Percentiles rank a stretch among this genome's conserved stretches.
phyloP scores from a whole-genome alignment of 1,139 yeast genomes.

The Lodderomyces beijingensis region DNA sequence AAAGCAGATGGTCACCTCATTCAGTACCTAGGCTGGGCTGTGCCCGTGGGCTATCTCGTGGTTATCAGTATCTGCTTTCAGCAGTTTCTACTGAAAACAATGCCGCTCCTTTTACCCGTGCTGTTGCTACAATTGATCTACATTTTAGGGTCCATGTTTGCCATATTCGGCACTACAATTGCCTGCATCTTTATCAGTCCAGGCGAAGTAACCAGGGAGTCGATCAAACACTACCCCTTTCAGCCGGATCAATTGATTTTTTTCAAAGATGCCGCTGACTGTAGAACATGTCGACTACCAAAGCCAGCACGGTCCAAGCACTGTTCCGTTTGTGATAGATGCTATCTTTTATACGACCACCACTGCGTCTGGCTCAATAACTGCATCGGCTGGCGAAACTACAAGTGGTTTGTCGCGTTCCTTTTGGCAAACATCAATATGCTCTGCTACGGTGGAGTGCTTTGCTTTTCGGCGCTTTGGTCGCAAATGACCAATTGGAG shows the following conservation, averaged over 20 bases:
- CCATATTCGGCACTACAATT: conserved; percentile 29
- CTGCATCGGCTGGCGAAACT: conserved; percentile 79
- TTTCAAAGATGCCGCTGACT: conserved; percentile 35
- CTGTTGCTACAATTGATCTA: conserved; percentile 14
- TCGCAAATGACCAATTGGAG: conserved; percentile 3
- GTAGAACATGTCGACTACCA: conserved; percentile 57
- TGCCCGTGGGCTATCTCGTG: conserved; percentile 47
- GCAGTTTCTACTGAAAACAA: conserved; percentile 42
- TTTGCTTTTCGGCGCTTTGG: conserved; percentile 32
- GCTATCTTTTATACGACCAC: conserved; percentile 75
- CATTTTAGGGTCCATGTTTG: conserved; percentile 15
- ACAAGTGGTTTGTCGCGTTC: conserved; percentile 64
- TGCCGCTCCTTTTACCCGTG: conserved; percentile 20
- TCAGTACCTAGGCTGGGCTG: conserved; percentile 30
- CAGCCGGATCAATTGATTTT: conserved; percentile 53
- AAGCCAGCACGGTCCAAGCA: conserved; percentile 92
- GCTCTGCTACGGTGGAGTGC: conserved; percentile 55
- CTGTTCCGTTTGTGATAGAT: conserved; percentile 67
- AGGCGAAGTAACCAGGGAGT: conserved; percentile 33
- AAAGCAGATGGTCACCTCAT: conserved; percentile 16
- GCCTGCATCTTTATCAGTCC: conserved; percentile 54
- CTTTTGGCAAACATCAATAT: conserved; percentile 52
- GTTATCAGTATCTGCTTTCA: conserved; percentile 44
- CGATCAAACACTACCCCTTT: conserved; percentile 10
- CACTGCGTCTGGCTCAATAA: conserved; percentile 96